A percentile compares a stretch with the other conserved stretches of the same genome.
These are phyloP conservation scores for Zoysia japonica DNA, from an alignment of 176 grass and related monocot species.

Conservation along the genomic window DNA sequence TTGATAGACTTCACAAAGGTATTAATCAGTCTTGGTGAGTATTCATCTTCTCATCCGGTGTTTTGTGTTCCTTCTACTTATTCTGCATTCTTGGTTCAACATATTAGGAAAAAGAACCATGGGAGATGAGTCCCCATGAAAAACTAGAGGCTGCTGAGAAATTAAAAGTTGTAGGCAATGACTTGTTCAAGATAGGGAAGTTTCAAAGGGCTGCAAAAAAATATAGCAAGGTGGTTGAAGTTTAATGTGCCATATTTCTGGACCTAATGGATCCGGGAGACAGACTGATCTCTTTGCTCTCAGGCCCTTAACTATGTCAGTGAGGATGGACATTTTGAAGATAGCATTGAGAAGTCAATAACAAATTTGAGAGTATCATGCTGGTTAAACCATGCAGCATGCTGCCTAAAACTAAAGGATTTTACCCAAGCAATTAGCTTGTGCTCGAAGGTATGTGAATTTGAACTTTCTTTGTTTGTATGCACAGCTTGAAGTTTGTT, in stretches of 20 bases:
- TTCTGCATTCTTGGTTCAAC: not conserved
- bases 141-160: conserved; percentile 49
- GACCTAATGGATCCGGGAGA: not conserved
- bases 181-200: conserved; percentile 44
- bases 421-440: conserved; percentile 39
- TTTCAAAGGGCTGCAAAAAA: conserved; percentile 47
- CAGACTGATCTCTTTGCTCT: conserved; percentile 21
- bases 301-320: conserved; percentile 47
- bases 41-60: not conserved
- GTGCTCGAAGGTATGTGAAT: conserved; percentile 39
- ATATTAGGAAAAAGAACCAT: conserved; percentile 41
- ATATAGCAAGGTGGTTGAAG: conserved; percentile 43
- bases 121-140: conserved; percentile 40
- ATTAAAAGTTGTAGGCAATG: conserved; percentile 44
- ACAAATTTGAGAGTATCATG: conserved; percentile 42
- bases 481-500: not conserved
- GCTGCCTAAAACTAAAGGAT: conserved; percentile 49
- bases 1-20: conserved; percentile 50
- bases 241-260: not conserved
- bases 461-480: not conserved
- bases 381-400: conserved; percentile 54
- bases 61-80: not conserved
- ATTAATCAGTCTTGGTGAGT: not conserved
- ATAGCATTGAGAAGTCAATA: conserved; percentile 32
- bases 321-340: conserved; percentile 29